These are phyloP conservation scores for Saturnispora mendoncae DNA, from an alignment of 805 yeast species.

Conservation along the genomic window DNA sequence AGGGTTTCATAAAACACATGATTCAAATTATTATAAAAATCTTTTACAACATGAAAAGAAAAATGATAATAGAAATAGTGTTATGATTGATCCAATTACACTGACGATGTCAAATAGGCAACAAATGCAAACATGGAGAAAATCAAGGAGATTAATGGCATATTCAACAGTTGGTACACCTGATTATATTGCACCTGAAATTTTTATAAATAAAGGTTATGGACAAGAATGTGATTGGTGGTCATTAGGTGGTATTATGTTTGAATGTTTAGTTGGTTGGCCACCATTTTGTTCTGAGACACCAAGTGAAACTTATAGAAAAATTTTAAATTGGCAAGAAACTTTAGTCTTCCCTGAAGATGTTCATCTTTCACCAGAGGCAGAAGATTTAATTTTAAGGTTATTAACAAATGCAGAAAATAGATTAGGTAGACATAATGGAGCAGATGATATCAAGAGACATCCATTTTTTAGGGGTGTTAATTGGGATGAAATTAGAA, in stretches of 20 bases:
- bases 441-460: conserved; percentile 81
- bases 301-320: conserved; percentile 87
- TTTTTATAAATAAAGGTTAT: conserved; percentile 85
- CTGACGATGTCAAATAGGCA: conserved; percentile 91
- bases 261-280: conserved; percentile 93
- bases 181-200: conserved; percentile 93
- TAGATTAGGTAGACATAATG: conserved; percentile 81
- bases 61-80: conserved; percentile 46
- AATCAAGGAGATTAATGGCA: conserved; percentile 85
- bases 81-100: conserved; percentile 90
- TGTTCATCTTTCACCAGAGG: conserved; percentile 78
- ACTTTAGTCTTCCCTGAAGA: conserved; percentile 85
- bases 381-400: conserved; percentile 75
- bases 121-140: conserved; percentile 94
- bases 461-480: conserved; percentile 96
- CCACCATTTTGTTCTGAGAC: conserved; percentile 95
- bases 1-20: conserved; percentile 91
- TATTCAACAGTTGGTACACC: conserved; percentile 96
- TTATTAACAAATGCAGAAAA: conserved; percentile 70
- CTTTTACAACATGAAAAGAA: conserved; percentile 54
- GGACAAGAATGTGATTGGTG: conserved; percentile 99
- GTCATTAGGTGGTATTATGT: conserved; percentile 95
- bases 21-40: conserved; percentile 76
- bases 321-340: conserved; percentile 87
- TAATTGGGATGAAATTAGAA: conserved; percentile 83